Base-by-base conservation (phyloP, 2,329 filamentous ascomycete species). In the Coniochaeta hoffmannii region DNA sequence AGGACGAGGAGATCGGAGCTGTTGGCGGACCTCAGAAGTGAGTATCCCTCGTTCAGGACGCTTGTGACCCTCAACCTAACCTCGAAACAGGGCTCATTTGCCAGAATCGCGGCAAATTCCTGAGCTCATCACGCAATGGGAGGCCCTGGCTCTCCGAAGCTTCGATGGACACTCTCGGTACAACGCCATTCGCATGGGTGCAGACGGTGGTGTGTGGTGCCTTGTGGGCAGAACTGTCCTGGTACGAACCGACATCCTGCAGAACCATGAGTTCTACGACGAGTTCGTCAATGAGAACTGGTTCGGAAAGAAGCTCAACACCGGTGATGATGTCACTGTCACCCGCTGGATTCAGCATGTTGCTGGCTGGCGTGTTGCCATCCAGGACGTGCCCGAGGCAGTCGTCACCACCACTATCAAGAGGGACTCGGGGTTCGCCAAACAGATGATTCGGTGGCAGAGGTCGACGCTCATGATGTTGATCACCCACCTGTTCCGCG, bases 161-260 rank as follows among this genome's bases (percentile, higher is more conserved):
- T 62, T 66, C 0, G 57, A 59, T 8, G 58, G 58, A 15, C 58
- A 61, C 12, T 59, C 59, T 12, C 53, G 49, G 9, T 55, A 60
- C 2, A 62, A 62, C 49, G 56, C 55, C 2, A 59, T 59, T 0
- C 63, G 63, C 32, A 65, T 56, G 32, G 58, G 49, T 0, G 55
- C 58, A 1, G 66, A 69, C 31, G 54, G 61, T 4, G 62, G 60
- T 1, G 63, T 61, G 1, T 66, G 65, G 38, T 67, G 64, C 38
- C 56, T 69, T 2, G 60, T 63, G 0, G 66, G 66, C 3, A 61
- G 64, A 3, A 68, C 65, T 1, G 62, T 66, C 58, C 38, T 66
- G 1, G 36, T 66, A n/a, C 63, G 66, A 11, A 54, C 60, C 12
- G 61, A 60, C 11, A 60, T 67, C 17, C 57, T 62, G 10, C 50